Conservation (phyloP, 106 monocot genomes). For the Apostasia shenzhenica region DNA sequence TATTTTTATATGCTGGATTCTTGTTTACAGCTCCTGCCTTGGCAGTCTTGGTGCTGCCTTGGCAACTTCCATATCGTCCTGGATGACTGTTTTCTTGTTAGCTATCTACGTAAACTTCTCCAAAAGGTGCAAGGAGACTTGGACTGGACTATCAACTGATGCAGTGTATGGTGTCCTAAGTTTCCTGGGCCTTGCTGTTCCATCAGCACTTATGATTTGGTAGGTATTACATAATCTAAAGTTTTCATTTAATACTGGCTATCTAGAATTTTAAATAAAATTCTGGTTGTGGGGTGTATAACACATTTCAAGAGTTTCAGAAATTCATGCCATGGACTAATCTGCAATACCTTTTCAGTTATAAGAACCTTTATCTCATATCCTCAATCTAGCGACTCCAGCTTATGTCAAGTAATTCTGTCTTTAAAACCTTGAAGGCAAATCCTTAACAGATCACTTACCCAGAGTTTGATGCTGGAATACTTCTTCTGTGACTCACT, state of each 20-base stretch:
- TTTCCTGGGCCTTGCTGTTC: constrained; percentile 63
- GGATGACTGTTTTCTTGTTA: constrained; percentile 51
- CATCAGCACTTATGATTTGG: constrained; percentile 79
- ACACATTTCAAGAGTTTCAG: too few relatives aligned
- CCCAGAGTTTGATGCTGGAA: too few relatives aligned
- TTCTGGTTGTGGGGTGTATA: too few relatives aligned
- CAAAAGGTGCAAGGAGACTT: constrained; percentile 39
- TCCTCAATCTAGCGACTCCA: too few relatives aligned
- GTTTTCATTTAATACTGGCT: too few relatives aligned
- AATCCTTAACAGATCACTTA: too few relatives aligned
- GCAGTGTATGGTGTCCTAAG: constrained; percentile 32
- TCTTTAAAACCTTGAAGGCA: too few relatives aligned
- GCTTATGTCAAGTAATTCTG: too few relatives aligned
- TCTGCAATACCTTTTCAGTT: background rate
- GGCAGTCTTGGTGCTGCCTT: constrained; percentile 71
- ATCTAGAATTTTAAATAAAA: too few relatives aligned
- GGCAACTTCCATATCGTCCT: constrained; percentile 52
- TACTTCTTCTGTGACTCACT: too few relatives aligned
- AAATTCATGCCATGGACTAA: too few relatives aligned
- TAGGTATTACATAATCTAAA: constrained; percentile 10
- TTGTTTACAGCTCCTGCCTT: constrained; percentile 34
- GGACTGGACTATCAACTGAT: constrained; percentile 50
- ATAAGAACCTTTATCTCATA: background rate
- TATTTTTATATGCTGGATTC: constrained; percentile 56
- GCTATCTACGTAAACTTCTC: constrained; percentile 59